Percentiles rank a stretch among this genome's conserved stretches.
phyloP scores from a whole-genome alignment of 805 yeast genomes.

The Candida fluviatilis region DNA sequence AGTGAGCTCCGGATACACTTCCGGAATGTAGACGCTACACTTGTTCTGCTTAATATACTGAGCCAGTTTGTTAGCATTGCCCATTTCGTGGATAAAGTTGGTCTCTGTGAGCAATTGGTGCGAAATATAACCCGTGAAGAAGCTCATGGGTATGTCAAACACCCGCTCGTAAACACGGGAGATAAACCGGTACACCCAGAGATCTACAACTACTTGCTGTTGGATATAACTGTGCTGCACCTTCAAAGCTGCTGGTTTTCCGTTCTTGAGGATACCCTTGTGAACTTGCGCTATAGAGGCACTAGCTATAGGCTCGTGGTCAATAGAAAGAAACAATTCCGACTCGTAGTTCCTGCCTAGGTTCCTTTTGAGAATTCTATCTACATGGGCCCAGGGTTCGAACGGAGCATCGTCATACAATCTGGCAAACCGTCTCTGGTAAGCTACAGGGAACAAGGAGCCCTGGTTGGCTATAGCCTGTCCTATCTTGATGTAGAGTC shows the following conservation, averaged over 20 bases:
- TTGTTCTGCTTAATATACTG: slow-evolving; percentile 37
- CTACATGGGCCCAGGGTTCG: slow-evolving; percentile 48
- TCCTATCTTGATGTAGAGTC: slow-evolving; percentile 69
- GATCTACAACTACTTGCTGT: slow-evolving; percentile 58
- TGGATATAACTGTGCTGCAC: slow-evolving; percentile 62
- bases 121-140: slow-evolving; percentile 54
- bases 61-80: slow-evolving; percentile 45
- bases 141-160: slow-evolving; percentile 61
- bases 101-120: slow-evolving; percentile 57
- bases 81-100: slow-evolving; percentile 53
- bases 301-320: slow-evolving; percentile 62
- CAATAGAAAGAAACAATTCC: slow-evolving; percentile 40
- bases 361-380: slow-evolving; percentile 26
- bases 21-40: slow-evolving; percentile 52
- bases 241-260: slow-evolving; percentile 58
- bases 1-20: slow-evolving; percentile 41
- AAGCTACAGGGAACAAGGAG: slow-evolving; percentile 59
- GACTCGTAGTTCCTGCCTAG: slow-evolving; percentile 15
- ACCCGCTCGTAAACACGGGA: slow-evolving; percentile 51
- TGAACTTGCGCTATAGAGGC: slow-evolving; percentile 77
- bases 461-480: slow-evolving; percentile 80
- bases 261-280: slow-evolving; percentile 41
- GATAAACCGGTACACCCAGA: slow-evolving; percentile 50
- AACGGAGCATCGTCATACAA: slow-evolving; percentile 68
- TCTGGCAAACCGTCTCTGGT: slow-evolving; percentile 50